These are phyloP conservation scores for Aspergillus saccharolyticus DNA, from an alignment of 495 filamentous ascomycete genomes.

Conservation along the genomic window DNA sequence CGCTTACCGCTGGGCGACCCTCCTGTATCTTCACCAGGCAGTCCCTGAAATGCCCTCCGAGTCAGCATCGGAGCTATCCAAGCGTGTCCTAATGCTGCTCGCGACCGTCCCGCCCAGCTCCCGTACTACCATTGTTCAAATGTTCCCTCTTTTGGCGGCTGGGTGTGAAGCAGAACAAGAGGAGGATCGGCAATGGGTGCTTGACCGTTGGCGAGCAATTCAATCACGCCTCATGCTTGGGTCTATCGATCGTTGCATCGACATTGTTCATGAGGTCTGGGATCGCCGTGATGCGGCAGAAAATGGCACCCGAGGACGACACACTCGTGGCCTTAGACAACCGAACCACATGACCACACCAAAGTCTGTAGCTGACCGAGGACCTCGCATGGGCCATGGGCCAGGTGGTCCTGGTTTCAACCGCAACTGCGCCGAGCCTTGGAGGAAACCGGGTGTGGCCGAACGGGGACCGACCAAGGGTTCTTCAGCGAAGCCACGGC, in stretches of 20 bases:
- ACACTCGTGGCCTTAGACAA: constrained; percentile 12
- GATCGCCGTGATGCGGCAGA: constrained; percentile 50
- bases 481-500: constrained; percentile 15
- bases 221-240: constrained; percentile 62
- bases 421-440: constrained; percentile 13
- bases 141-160: constrained; percentile 69
- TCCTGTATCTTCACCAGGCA: constrained; percentile 73
- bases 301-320: constrained; percentile 24
- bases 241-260: constrained; percentile 65
- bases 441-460: constrained; percentile 8
- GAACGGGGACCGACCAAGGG: background rate
- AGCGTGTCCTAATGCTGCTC: constrained; percentile 56
- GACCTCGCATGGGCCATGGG: constrained; percentile 7
- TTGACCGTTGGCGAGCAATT: constrained; percentile 61
- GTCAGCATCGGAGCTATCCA: constrained; percentile 53
- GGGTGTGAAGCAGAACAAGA: constrained; percentile 59
- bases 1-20: constrained; percentile 71
- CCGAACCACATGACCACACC: constrained; percentile 14
- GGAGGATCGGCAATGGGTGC: constrained; percentile 66
- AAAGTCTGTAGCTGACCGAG: constrained; percentile 3
- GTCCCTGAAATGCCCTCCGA: constrained; percentile 68
- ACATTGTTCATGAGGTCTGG: constrained; percentile 73
- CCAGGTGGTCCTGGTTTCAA: background rate
- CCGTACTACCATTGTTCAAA: constrained; percentile 67
- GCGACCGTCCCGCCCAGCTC: constrained; percentile 60